Evolutionary conservation across 2,329 filamentous ascomycete genomes (phyloP).

Genomic region (Colletotrichum trifolii): DNA sequence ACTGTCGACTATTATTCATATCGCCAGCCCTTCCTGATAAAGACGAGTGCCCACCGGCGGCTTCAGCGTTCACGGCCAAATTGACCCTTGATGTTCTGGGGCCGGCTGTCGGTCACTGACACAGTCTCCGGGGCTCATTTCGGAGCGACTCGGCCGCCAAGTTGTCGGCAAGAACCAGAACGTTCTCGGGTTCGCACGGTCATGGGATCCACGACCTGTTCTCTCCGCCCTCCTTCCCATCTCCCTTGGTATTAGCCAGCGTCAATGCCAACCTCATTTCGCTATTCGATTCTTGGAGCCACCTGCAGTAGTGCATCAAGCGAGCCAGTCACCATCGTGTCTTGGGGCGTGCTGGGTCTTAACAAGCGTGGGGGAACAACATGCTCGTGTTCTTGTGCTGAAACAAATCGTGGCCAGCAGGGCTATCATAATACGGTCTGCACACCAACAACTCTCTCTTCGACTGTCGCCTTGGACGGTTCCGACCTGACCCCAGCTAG

Average conservation of each 20-base stretch:
- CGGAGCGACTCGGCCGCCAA: slow-evolving; percentile 33
- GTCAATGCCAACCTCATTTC: slow-evolving; percentile 21
- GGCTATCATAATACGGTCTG: slow-evolving; percentile 16
- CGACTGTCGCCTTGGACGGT: slow-evolving; percentile 11
- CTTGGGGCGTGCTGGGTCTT: neutral
- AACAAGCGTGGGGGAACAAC: slow-evolving; percentile 24
- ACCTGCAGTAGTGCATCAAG: slow-evolving; percentile 33
- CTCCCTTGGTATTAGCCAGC: slow-evolving; percentile 7
- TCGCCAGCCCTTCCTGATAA: slow-evolving; percentile 21
- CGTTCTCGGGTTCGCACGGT: slow-evolving; percentile 19
- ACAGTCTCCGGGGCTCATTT: slow-evolving; percentile 30
- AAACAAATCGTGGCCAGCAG: slow-evolving; percentile 33
- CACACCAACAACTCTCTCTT: slow-evolving; percentile 25
- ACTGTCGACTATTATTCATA: slow-evolving; percentile 13
- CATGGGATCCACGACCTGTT: slow-evolving; percentile 26
- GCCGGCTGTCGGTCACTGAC: slow-evolving; percentile 35
- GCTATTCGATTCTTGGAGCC: slow-evolving; percentile 19
- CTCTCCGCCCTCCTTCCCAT: slow-evolving; percentile 13
- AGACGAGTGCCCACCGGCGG: slow-evolving; percentile 21
- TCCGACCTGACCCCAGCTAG: slow-evolving; percentile 1
- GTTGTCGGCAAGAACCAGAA: slow-evolving; percentile 24
- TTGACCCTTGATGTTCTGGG: slow-evolving; percentile 17
- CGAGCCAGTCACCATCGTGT: slow-evolving; percentile 30
- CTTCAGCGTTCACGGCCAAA: slow-evolving; percentile 27
- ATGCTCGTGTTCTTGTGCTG: slow-evolving; percentile 14